These are phyloP conservation scores for Malbranchea zuffiana DNA, from an alignment of 2,329 filamentous ascomycete genomes.

Conservation along the genomic window DNA sequence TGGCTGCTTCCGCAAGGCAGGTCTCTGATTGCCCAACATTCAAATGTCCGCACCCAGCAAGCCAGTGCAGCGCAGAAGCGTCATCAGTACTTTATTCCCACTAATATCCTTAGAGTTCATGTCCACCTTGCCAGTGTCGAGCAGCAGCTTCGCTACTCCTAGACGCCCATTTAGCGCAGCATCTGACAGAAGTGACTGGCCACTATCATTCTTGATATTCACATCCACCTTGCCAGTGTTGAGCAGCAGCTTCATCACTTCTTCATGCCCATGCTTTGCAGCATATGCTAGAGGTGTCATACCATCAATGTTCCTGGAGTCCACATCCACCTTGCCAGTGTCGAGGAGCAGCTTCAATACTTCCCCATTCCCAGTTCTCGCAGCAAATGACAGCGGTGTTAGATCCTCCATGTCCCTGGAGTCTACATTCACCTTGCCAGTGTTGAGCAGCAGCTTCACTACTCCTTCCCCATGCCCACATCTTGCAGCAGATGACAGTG, in stretches of 20 bases:
- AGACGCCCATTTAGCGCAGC: neutral
- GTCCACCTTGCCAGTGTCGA: neutral
- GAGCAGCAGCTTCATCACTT: neutral
- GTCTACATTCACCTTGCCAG: no score
- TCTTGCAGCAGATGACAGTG: neutral
- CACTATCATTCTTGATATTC: neutral
- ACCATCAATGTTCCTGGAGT: neutral
- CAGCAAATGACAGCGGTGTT: neutral
- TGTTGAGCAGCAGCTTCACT: slow-evolving; percentile 1
- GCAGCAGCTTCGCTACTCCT: slow-evolving; percentile 1
- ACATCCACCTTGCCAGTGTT: slow-evolving; percentile 1
- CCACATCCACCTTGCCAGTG: neutral
- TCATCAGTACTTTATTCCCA: no score
- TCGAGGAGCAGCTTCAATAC: neutral
- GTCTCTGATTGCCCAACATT: no score
- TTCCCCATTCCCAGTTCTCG: neutral
- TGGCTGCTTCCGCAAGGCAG: no score
- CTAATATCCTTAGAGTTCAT: neutral
- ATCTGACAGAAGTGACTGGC: slow-evolving; percentile 4
- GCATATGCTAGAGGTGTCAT: neutral
- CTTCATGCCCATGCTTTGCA: slow-evolving; percentile 1
- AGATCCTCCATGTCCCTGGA: neutral
- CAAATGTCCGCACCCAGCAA: no score
- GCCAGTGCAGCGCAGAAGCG: no score
- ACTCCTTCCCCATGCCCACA: neutral